Percentiles rank a stretch among this genome's conserved stretches.
Conservation (phyloP, 2,329 filamentous ascomycete species). For the Venturia carpophila region DNA sequence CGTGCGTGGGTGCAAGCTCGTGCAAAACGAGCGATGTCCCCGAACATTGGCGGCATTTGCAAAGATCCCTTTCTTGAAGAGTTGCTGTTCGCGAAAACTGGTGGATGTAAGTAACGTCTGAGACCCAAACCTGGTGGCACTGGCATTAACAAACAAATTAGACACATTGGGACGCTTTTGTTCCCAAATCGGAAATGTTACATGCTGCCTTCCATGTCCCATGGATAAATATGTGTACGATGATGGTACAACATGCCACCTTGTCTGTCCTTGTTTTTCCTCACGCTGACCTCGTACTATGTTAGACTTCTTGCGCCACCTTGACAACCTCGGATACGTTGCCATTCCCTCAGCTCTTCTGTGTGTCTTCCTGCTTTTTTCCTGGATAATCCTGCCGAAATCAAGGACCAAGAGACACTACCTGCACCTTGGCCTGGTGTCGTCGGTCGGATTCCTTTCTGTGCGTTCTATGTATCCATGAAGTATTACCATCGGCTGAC, state of each 20-base stretch:
- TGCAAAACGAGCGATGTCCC: constrained; percentile 1
- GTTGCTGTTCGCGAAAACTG: not conserved
- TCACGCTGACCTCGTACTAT: not conserved
- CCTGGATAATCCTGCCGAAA: constrained; percentile 69
- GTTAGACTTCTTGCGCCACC: not conserved
- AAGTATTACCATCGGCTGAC: not conserved
- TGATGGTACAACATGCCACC: constrained; percentile 35
- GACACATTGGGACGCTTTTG: constrained; percentile 47
- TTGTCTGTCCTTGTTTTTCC: constrained; percentile 26
- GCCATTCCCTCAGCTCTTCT: constrained; percentile 62
- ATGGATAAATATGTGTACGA: constrained; percentile 63
- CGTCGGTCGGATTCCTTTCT: constrained; percentile 34
- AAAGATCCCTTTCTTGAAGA: constrained; percentile 15
- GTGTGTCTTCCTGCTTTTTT: constrained; percentile 65
- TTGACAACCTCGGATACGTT: constrained; percentile 61
- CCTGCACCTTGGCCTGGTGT: constrained; percentile 68
- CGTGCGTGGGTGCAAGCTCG: constrained; percentile 6
- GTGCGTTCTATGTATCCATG: not conserved
- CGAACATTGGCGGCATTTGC: constrained; percentile 7
- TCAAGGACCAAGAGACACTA: constrained; percentile 85
- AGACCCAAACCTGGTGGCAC: not conserved
- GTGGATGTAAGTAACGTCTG: constrained; percentile 13
- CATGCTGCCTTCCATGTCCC: constrained; percentile 80
- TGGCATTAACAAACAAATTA: constrained; percentile 31
- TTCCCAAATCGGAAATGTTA: constrained; percentile 38